These are phyloP conservation scores for Leucaena leucocephala DNA, from an alignment of 306 rosid species.

Conservation along the genomic window DNA sequence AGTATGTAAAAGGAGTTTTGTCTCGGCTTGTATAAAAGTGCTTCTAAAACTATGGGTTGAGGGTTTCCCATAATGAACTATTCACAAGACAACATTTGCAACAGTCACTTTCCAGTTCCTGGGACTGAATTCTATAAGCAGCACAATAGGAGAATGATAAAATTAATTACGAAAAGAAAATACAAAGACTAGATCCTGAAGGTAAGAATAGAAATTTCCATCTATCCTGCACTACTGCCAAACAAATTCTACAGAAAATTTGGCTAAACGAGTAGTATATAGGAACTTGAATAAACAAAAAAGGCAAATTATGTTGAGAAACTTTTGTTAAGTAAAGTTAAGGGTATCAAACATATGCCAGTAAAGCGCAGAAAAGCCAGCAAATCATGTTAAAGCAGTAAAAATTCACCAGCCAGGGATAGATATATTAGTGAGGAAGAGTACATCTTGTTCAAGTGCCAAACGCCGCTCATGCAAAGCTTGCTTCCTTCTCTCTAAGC, in stretches of 20 bases:
- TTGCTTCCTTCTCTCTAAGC: slow-evolving; percentile 99
- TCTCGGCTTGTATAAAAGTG: too few species aligned
- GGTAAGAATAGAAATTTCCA: not conserved
- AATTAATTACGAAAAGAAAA: not conserved
- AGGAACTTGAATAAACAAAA: not conserved
- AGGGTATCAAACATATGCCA: slow-evolving; percentile 25
- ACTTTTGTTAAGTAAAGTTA: not conserved
- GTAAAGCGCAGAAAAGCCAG: slow-evolving; percentile 1
- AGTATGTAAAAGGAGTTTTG: too few species aligned
- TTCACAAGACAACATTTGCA: not conserved
- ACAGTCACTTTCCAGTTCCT: not conserved
- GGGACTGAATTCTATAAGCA: not conserved
- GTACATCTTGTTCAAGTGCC: slow-evolving; percentile 99
- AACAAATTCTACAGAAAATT: not conserved
- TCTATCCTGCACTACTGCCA: not conserved
- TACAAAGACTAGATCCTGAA: not conserved
- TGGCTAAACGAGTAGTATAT: not conserved
- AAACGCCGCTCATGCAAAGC: slow-evolving; percentile 98
- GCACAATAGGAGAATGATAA: not conserved
- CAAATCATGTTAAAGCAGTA: slow-evolving; percentile 11
- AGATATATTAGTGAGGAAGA: slow-evolving; percentile 28
- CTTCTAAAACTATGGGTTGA: too few species aligned
- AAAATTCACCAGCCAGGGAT: slow-evolving; percentile 2
- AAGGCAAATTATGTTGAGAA: not conserved
- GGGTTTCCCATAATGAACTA: not conserved